Evolutionary conservation across 78 protist species (phyloP).

Genomic region (Speleostelium caveatum): DNA sequence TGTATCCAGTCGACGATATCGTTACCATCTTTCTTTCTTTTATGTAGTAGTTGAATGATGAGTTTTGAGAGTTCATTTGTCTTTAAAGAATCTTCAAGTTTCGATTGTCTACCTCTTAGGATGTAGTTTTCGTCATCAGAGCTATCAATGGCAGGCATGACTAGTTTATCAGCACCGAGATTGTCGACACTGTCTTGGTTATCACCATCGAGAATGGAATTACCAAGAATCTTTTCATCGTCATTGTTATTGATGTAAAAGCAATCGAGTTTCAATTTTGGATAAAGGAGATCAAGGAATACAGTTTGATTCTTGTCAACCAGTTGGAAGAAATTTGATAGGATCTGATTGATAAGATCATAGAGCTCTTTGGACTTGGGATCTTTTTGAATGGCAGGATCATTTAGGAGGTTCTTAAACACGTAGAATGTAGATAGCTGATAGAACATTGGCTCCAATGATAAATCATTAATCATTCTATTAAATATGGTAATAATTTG

Average conservation of each 20-base stretch:
- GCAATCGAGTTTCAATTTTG: slow-evolving; percentile 11
- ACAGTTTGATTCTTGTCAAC: not conserved
- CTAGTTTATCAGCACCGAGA: not conserved
- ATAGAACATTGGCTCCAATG: slow-evolving; percentile 41
- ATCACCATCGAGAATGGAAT: too few species aligned
- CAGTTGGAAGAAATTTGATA: not conserved
- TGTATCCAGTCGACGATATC: slow-evolving; percentile 6
- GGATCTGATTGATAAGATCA: not conserved
- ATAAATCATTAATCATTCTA: slow-evolving; percentile 10
- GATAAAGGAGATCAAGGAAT: not conserved
- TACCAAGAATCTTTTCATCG: too few species aligned
- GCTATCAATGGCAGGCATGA: not conserved
- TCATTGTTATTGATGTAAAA: not conserved
- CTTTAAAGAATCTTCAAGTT: slow-evolving; percentile 7
- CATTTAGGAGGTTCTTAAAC: slow-evolving; percentile 39
- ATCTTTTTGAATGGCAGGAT: slow-evolving; percentile 13
- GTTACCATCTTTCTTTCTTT: too few species aligned
- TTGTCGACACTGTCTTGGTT: slow-evolving; percentile 5
- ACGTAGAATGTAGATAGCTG: slow-evolving; percentile 31
- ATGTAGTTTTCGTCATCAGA: not conserved
- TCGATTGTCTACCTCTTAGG: not conserved
- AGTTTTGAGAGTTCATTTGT: not conserved
- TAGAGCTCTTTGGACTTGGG: not conserved
- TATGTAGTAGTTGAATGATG: too few species aligned
- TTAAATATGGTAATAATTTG: slow-evolving; percentile 15